Conservation (phyloP, 345 rosid species). For the Moringa oleifera region DNA sequence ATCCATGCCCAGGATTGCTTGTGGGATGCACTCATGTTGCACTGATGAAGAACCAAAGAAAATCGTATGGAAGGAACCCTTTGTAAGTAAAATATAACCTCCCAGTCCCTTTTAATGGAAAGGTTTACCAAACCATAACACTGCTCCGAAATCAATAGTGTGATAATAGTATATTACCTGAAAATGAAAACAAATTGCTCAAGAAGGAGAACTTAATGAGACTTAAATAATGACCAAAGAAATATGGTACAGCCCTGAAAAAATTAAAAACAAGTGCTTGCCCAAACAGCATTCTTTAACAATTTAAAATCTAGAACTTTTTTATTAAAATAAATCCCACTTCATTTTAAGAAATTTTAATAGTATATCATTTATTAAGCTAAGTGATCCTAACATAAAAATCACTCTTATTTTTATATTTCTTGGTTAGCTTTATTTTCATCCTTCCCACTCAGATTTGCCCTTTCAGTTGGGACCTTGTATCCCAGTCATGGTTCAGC, state of each 20-base stretch:
- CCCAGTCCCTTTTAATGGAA: slow-evolving; percentile 57
- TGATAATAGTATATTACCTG: slow-evolving; percentile 59
- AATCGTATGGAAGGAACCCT: slow-evolving; percentile 68
- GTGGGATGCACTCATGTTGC: slow-evolving; percentile 99
- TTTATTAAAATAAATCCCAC: neutral
- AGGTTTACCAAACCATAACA: slow-evolving; percentile 56
- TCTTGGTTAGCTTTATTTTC: too few relatives aligned
- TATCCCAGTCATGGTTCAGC: too few relatives aligned
- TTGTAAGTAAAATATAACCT: slow-evolving; percentile 69
- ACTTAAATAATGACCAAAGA: slow-evolving; percentile 15
- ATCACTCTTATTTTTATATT: too few relatives aligned
- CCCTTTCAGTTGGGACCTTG: neutral
- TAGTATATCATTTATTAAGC: too few relatives aligned
- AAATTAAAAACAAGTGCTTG: neutral
- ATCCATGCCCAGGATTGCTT: slow-evolving; percentile 98
- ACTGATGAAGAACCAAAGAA: slow-evolving; percentile 87
- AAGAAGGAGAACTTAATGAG: neutral
- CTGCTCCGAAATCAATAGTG: slow-evolving; percentile 58
- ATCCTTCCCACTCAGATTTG: too few relatives aligned
- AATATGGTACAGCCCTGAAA: neutral
- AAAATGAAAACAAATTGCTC: neutral
- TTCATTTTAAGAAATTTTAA: too few relatives aligned
- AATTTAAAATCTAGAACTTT: too few relatives aligned
- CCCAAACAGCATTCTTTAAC: neutral
- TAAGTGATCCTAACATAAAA: too few relatives aligned